Evolutionary conservation across 148 eudicot genomes (phyloP), one percentile per base, ranked within the genome.

Genomic region (Heliosperma pusillum): DNA sequence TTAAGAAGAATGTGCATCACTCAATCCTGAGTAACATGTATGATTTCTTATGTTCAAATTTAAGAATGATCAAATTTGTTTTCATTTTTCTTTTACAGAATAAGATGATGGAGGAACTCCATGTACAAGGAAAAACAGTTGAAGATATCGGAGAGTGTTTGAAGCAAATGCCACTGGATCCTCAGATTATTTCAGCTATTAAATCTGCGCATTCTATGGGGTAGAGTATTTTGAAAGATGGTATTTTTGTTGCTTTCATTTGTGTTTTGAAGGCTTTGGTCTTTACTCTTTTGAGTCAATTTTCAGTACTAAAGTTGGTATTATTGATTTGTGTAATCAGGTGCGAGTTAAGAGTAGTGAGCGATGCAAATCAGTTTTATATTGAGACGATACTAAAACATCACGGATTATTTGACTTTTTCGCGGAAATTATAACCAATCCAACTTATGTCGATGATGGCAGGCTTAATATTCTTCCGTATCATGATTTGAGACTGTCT

Each of bases 311-410:
- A 30, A 53, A 52, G 47, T 70, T 29, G n/a, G 29, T 22, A 25
- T 55, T 8, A 36, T 53, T 22, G 36, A 30, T 59, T 25, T 74
- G 72, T 70, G 72, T 9, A 73, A 70, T 69, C 85, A 94, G 98
- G 81, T 92, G 98, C 77, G 93, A 90, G 10, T 77, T 94, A 83
- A 84, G 80, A 83, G 88, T 94, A 66, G 77, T 90, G 19, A 94
- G 98, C 36, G 97, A 94, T 66, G 93, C 97, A 8, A 94, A 94
- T 71, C 79, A 79, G 66, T 90, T 94, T 79, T 94, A 78, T 79
- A 92, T 90, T 15, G 84, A 86, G 79, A 87, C 89, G 19, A 88
- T 92, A 76, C 72, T 92, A 87, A 84, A 81, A 50, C 88, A 90
- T 63, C 83, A 89, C 82, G 85, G 85, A 22, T 21, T 92, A 59